Evolutionary conservation across 2,329 filamentous ascomycete species (phyloP).

Genomic region (Alternaria consortialis): DNA sequence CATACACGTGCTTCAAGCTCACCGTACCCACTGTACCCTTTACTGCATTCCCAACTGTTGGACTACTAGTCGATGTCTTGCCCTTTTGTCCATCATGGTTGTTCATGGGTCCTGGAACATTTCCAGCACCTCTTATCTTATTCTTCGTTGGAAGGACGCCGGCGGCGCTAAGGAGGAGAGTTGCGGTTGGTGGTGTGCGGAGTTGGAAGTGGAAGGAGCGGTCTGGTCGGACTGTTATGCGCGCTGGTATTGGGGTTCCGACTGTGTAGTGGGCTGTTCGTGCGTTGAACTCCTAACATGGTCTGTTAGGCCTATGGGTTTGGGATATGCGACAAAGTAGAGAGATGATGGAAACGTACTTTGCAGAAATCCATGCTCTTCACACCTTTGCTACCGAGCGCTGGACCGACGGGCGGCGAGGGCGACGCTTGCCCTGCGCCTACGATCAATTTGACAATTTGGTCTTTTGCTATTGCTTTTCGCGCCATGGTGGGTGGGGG

Average conservation of each 20-base stretch:
- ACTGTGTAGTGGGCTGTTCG: slow-evolving; percentile 82
- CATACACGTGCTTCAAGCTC: slow-evolving; percentile 93
- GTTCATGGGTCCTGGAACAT: slow-evolving; percentile 57
- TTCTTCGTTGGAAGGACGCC: slow-evolving; percentile 78
- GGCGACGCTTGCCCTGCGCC: slow-evolving; percentile 94
- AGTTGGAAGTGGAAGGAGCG: slow-evolving; percentile 93
- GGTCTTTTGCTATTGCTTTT: slow-evolving; percentile 49
- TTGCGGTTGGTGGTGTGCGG: slow-evolving; percentile 93
- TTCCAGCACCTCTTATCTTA: slow-evolving; percentile 75
- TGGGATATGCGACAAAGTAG: not conserved
- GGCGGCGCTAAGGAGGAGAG: slow-evolving; percentile 84
- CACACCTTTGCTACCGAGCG: slow-evolving; percentile 94
- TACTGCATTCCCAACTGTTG: slow-evolving; percentile 66
- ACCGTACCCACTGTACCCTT: slow-evolving; percentile 83
- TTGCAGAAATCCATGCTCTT: slow-evolving; percentile 99
- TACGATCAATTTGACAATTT: slow-evolving; percentile 94
- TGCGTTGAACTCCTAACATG: slow-evolving; percentile 89
- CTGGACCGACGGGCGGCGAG: slow-evolving; percentile 94
- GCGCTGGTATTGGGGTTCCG: slow-evolving; percentile 88
- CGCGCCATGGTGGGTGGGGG: slow-evolving; percentile 43
- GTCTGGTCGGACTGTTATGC: slow-evolving; percentile 91
- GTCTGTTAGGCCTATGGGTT: not conserved
- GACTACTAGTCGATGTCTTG: slow-evolving; percentile 41
- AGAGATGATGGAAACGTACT: slow-evolving; percentile 5
- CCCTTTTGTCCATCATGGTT: slow-evolving; percentile 52